Evolutionary conservation across 2,329 filamentous ascomycete genomes (phyloP).

Genomic region (Chaetomiaceae sp.): DNA sequence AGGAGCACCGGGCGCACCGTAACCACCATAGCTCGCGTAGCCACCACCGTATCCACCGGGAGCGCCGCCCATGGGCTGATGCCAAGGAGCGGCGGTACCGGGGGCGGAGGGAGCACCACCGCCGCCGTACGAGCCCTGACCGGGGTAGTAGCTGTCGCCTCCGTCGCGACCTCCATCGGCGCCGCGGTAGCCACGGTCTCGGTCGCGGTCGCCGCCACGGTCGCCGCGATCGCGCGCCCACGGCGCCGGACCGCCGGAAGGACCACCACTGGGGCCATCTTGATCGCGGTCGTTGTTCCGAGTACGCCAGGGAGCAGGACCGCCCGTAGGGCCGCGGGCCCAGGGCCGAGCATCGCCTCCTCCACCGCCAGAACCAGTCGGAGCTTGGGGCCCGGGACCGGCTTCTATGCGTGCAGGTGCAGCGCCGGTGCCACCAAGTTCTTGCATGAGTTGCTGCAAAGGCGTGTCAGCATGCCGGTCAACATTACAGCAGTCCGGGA

Average conservation of each 20-base stretch:
- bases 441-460: constrained; percentile 86
- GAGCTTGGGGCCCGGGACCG: constrained; percentile 59
- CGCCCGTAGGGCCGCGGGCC: constrained; percentile 80
- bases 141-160: constrained; percentile 13
- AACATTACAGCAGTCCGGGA: not conserved
- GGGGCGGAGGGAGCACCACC: constrained; percentile 26
- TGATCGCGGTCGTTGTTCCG: constrained; percentile 48
- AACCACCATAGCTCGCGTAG: constrained; percentile 49
- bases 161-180: constrained; percentile 34
- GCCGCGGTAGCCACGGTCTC: constrained; percentile 42
- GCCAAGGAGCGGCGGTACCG: constrained; percentile 50
- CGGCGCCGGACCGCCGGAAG: constrained; percentile 47
- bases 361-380: constrained; percentile 38
- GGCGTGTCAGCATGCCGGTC: constrained; percentile 37
- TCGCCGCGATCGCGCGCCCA: constrained; percentile 44
- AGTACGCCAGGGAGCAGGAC: constrained; percentile 71
- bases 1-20: constrained; percentile 49
- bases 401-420: constrained; percentile 81
- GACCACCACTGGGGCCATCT: constrained; percentile 31
- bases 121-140: constrained; percentile 12
- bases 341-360: constrained; percentile 69
- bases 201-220: constrained; percentile 41
- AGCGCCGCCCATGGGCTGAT: constrained; percentile 40
- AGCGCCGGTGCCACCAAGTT: constrained; percentile 70
- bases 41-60: constrained; percentile 49